A percentile compares a stretch with the other conserved stretches of the same genome.
Conservation (phyloP, 2,329 filamentous ascomycete species). For the Aschersonia sp. region DNA sequence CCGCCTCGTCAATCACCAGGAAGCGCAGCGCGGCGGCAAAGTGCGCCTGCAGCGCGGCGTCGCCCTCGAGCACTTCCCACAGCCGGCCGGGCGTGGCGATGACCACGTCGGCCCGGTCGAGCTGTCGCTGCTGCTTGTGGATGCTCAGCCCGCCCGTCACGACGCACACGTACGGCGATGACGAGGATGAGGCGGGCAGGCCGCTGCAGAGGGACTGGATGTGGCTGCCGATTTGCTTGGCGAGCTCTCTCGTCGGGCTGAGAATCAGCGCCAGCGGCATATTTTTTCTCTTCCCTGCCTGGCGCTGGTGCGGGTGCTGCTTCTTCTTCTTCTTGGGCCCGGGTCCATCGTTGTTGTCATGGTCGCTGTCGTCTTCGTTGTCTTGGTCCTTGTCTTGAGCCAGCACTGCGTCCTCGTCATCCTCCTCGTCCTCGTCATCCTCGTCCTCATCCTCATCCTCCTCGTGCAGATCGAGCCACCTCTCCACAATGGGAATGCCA, state of each 20-base stretch:
- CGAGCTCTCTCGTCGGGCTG: constrained; percentile 83
- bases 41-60: constrained; percentile 50
- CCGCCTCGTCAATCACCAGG: constrained; percentile 86
- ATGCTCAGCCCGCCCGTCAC: constrained; percentile 85
- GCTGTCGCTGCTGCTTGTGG: constrained; percentile 82
- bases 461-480: constrained; percentile 46
- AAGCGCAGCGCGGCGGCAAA: constrained; percentile 60
- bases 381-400: constrained; percentile 9
- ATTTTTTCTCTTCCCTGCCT: constrained; percentile 12
- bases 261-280: constrained; percentile 65
- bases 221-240: constrained; percentile 80
- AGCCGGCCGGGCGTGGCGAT: constrained; percentile 82
- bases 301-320: too few species aligned
- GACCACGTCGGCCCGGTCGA: constrained; percentile 80
- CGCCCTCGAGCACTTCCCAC: constrained; percentile 83
- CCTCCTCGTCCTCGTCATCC: background rate
- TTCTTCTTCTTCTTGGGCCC: too few species aligned
- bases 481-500: constrained; percentile 81
- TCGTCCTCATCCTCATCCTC: constrained; percentile 16
- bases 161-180: constrained; percentile 60
- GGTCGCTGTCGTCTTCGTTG: background rate
- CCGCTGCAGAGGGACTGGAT: constrained; percentile 58
- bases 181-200: constrained; percentile 29
- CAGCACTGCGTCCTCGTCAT: background rate
- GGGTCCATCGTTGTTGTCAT: too few species aligned